Conservation (phyloP, 768 basidiomycete genomes). For the Leccinum aurantiacum region DNA sequence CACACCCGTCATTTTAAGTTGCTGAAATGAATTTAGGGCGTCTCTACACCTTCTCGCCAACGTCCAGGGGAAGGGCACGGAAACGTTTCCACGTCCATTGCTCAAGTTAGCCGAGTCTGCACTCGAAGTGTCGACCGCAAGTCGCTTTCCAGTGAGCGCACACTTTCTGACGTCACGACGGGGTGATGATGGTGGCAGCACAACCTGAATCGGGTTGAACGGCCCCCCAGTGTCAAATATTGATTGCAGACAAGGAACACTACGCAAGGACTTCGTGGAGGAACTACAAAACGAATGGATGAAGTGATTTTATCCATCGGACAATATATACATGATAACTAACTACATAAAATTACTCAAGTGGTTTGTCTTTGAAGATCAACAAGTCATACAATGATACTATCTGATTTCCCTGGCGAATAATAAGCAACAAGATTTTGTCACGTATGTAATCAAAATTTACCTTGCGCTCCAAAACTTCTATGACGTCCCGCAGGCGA, state of each 20-base stretch:
- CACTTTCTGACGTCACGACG: too few relatives aligned
- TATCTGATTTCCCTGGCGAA: slow-evolving; percentile 83
- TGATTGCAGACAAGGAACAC: background rate
- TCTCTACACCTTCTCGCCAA: slow-evolving; percentile 50
- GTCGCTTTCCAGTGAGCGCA: too few relatives aligned
- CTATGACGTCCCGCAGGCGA: slow-evolving; percentile 89
- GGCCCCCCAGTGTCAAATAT: background rate
- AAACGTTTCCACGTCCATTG: background rate
- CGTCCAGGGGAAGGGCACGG: background rate
- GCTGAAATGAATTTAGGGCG: slow-evolving; percentile 81
- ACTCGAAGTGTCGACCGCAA: background rate
- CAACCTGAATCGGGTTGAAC: too few relatives aligned
- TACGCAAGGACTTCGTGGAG: background rate
- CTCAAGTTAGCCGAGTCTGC: background rate
- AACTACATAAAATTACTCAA: slow-evolving; percentile 8
- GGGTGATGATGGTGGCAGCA: too few relatives aligned
- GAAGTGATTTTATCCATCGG: background rate
- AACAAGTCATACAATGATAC: slow-evolving; percentile 86
- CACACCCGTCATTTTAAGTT: slow-evolving; percentile 40
- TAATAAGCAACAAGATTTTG: background rate
- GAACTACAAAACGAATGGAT: background rate
- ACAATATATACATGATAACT: slow-evolving; percentile 1
- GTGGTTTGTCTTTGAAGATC: slow-evolving; percentile 68
- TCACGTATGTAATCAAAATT: slow-evolving; percentile 9
- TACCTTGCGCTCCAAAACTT: slow-evolving; percentile 90